Base-by-base conservation (phyloP, 495 filamentous ascomycete genomes). In the Thermochaetoides thermophila region DNA sequence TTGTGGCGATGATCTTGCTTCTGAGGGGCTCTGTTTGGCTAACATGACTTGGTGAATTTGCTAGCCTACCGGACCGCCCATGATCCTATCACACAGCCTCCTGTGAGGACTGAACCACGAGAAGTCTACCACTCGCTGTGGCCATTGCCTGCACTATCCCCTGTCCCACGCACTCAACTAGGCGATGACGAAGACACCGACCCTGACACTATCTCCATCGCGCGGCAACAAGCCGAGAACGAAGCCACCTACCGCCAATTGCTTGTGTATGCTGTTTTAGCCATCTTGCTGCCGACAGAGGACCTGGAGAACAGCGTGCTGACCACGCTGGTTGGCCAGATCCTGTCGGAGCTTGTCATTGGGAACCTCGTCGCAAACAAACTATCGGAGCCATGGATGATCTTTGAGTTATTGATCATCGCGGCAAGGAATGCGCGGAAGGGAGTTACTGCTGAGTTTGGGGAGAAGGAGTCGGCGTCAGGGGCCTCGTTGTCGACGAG, bases 261-360 rank as follows among this genome's bases (percentile, higher is more conserved):
- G 40, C 60, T 95, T 9, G 82, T 81, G 11, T 73, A 82, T 41
- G 79, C 74, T 4, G 66, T 79, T 27, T 59, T 97, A 27, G 78
- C 83, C 4, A 60, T 93, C 27, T 63, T 96, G 16, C 66, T 97
- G 20, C 89, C 89, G 4, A 89, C 82, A 12, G 86, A 95, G 49
- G 86, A 96, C 44, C 67, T 96, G 7, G 74, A 85, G 46, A 95
- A 91, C 54, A 70, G 64, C 29, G 92, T 83, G 49, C 59, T 95
- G 45, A 73, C 81, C 12, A 64, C 78, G 6, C 63, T 97, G 29
- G 76, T 95, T 35, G 70, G 74, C 25, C 85, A 95, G 53, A 71
- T 95, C 17, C 59, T 96, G 29, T 81, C 81, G 5, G 81, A 91
- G 43, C 71, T 86, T 52, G 79, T 95, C 13, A 57, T 97, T 25